phyloP scores from a whole-genome alignment of 2,329 filamentous ascomycete species.

The Fusarium coicis region DNA sequence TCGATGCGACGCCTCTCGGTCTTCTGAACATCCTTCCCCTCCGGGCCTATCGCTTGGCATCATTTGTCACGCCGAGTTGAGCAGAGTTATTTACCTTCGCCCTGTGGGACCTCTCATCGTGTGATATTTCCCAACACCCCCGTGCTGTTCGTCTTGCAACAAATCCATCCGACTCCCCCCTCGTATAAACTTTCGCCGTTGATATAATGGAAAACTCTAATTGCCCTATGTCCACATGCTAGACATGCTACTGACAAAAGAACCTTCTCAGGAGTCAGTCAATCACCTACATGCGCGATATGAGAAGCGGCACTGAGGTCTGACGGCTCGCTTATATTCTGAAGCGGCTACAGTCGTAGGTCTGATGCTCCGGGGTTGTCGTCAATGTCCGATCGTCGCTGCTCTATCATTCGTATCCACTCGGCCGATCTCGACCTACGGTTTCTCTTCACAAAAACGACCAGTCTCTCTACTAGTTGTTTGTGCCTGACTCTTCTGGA shows the following conservation, averaged over 20 bases:
- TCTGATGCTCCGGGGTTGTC: neutral
- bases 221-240: neutral
- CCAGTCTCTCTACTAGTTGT: neutral
- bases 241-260: neutral
- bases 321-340: neutral
- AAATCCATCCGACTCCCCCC: neutral
- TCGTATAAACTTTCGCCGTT: conserved; percentile 32
- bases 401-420: conserved; percentile 13
- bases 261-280: neutral
- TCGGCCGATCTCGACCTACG: conserved; percentile 31
- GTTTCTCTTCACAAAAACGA: neutral
- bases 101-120: neutral
- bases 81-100: neutral
- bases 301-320: neutral
- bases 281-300: neutral
- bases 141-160: neutral
- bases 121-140: conserved; percentile 4
- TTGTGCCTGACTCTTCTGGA: neutral
- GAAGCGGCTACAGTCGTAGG: neutral
- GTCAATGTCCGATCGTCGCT: conserved; percentile 4
- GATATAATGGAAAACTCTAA: conserved; percentile 30
- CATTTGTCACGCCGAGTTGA: neutral
- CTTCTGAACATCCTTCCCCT: neutral
- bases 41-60: conserved; percentile 11
- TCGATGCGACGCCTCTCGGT: conserved; percentile 10